Percentiles rank a stretch among this genome's conserved stretches.
Evolutionary conservation across 1,284 basidiomycete genomes (phyloP).

Genomic region (Cystobasidium sp.): DNA sequence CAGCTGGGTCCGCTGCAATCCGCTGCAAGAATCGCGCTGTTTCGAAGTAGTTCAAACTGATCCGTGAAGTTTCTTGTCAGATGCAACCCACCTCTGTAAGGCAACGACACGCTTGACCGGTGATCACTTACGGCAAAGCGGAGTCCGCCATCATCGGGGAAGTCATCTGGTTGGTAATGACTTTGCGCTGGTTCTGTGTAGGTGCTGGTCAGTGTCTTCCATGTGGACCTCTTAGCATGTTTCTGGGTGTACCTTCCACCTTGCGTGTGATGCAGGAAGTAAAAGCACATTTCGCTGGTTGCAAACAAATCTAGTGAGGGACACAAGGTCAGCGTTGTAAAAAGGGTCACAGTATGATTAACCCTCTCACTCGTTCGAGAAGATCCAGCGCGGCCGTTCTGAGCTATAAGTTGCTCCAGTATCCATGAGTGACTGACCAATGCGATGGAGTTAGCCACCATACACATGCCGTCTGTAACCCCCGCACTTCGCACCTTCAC

Average conservation of each 20-base stretch:
- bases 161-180: slow-evolving; percentile 21
- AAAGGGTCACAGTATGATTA: no score
- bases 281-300: slow-evolving; percentile 12
- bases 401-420: slow-evolving; percentile 14
- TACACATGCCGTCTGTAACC: background rate
- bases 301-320: slow-evolving; percentile 8
- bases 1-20: background rate
- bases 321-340: background rate
- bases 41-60: slow-evolving; percentile 13
- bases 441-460: background rate
- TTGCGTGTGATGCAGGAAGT: background rate
- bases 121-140: slow-evolving; percentile 1
- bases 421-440: slow-evolving; percentile 1
- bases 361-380: slow-evolving; percentile 14
- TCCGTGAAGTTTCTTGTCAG: background rate
- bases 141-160: slow-evolving; percentile 7
- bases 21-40: slow-evolving; percentile 10
- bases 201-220: background rate
- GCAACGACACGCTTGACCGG: background rate
- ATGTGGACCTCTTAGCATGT: background rate
- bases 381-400: slow-evolving; percentile 17
- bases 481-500: background rate
- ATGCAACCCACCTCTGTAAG: background rate
- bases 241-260: background rate
- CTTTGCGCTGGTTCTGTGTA: slow-evolving; percentile 1